These are phyloP conservation scores for Chloropicon primus DNA, from an alignment of 139 green algal species.

Conservation along the genomic window DNA sequence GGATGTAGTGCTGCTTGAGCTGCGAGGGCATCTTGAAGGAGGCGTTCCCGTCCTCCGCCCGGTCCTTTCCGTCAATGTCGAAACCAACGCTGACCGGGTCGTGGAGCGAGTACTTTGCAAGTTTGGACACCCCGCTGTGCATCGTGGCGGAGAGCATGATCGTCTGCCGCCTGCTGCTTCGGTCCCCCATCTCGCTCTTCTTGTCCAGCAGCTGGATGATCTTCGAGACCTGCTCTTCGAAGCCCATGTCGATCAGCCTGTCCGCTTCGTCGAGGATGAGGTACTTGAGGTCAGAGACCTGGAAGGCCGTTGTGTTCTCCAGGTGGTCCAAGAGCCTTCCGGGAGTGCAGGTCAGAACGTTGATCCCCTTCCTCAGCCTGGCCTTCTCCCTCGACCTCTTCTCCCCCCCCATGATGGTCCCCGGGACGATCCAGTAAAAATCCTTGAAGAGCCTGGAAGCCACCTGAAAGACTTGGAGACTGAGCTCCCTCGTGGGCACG, in stretches of 20 bases:
- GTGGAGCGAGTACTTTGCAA: conserved; percentile 48
- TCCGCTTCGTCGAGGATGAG: conserved; percentile 87
- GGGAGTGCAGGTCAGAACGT: conserved; percentile 68
- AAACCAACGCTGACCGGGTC: conserved; percentile 62
- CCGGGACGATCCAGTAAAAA: conserved; percentile 30
- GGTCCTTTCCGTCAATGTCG: background rate
- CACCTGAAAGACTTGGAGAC: conserved; percentile 51
- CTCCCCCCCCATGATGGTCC: conserved; percentile 67
- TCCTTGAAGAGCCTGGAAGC: conserved; percentile 11
- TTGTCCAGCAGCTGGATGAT: conserved; percentile 22
- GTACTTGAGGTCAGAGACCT: conserved; percentile 40
- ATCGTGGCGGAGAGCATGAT: conserved; percentile 83
- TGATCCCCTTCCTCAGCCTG: conserved; percentile 78
- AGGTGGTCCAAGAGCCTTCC: conserved; percentile 90
- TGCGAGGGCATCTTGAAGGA: conserved; percentile 48
- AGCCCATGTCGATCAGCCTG: conserved; percentile 84
- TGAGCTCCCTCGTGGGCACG: conserved; percentile 76
- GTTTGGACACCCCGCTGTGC: conserved; percentile 37
- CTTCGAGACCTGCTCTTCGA: conserved; percentile 63
- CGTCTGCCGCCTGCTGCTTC: conserved; percentile 13
- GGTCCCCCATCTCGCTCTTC: conserved; percentile 8
- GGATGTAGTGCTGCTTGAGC: conserved; percentile 59
- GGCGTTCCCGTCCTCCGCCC: conserved; percentile 2
- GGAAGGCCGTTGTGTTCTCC: conserved; percentile 56
- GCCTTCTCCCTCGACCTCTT: conserved; percentile 85